Evolutionary conservation across 139 green algal genomes (phyloP).

Genomic region (Ettlia oleoabundans): DNA sequence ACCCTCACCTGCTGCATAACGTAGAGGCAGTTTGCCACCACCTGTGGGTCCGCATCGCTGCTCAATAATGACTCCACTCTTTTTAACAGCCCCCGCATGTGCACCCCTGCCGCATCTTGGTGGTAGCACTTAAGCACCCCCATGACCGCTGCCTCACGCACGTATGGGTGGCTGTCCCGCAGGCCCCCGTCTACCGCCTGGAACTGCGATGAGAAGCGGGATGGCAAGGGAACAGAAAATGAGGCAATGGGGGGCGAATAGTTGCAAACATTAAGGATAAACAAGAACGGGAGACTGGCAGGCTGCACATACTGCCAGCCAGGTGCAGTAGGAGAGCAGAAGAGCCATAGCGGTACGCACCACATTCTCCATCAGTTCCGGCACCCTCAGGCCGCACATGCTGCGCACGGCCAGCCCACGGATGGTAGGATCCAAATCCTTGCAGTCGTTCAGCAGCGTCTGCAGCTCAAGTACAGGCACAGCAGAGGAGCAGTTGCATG

Average conservation of each 20-base stretch:
- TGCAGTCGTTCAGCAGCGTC: constrained; percentile 59
- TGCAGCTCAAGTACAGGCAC: neutral
- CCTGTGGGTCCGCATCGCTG: constrained; percentile 80
- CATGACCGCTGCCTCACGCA: constrained; percentile 89
- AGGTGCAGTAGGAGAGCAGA: too few relatives aligned
- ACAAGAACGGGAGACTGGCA: too few relatives aligned
- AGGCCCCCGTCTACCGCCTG: constrained; percentile 58
- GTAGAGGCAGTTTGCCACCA: constrained; percentile 90
- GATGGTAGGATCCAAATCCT: constrained; percentile 92
- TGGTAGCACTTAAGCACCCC: constrained; percentile 92
- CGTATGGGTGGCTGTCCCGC: constrained; percentile 86
- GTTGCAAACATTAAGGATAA: neutral
- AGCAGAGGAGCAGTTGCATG: too few relatives aligned
- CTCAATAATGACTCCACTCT: constrained; percentile 71
- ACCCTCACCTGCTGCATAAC: constrained; percentile 76
- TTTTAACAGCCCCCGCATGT: constrained; percentile 62
- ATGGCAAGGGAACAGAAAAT: too few relatives aligned
- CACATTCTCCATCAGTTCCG: constrained; percentile 97
- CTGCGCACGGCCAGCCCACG: constrained; percentile 91
- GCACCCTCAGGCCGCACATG: constrained; percentile 89
- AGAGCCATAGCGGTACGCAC: constrained; percentile 45
- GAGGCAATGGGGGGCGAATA: neutral
- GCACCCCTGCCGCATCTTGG: constrained; percentile 56
- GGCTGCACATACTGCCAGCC: too few relatives aligned
- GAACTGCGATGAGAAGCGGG: constrained; percentile 23